phyloP scores from a whole-genome alignment of 2,329 filamentous ascomycete genomes.

The Penicillium sclerotiorum region DNA sequence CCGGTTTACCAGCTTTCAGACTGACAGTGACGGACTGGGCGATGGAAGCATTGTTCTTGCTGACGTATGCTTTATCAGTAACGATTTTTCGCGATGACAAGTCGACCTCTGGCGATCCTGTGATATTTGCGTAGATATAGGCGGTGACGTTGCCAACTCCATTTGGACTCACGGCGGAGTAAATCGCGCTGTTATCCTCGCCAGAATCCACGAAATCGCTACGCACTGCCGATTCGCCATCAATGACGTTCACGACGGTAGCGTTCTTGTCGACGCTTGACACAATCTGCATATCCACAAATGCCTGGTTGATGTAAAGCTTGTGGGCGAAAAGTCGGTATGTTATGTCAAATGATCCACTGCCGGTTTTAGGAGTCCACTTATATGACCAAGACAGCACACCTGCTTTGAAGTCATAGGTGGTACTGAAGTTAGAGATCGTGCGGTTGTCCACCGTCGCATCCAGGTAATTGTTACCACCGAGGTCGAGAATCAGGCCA shows the following conservation, averaged over 20 bases:
- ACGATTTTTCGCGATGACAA: conserved; percentile 48
- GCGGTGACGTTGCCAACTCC: conserved; percentile 66
- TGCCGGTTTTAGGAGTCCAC: conserved; percentile 60
- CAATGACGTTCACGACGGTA: conserved; percentile 67
- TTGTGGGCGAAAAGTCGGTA: conserved; percentile 70
- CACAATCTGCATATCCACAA: conserved; percentile 62
- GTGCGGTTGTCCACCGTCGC: conserved; percentile 61
- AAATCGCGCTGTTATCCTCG: conserved; percentile 60
- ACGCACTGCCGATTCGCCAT: conserved; percentile 69
- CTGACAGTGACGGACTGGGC: conserved; percentile 61
- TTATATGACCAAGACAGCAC: conserved; percentile 66
- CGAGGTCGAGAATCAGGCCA: conserved; percentile 60
- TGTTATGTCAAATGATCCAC: conserved; percentile 58
- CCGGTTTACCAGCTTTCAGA: conserved; percentile 56
- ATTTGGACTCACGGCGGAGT: conserved; percentile 64
- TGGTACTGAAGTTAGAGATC: conserved; percentile 63
- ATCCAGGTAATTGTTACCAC: conserved; percentile 58
- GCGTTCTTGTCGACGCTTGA: conserved; percentile 57
- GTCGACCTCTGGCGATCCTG: conserved; percentile 43
- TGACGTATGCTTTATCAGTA: conserved; percentile 52
- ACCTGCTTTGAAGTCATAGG: conserved; percentile 65
- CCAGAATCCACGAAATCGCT: conserved; percentile 62
- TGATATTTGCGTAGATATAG: conserved; percentile 55
- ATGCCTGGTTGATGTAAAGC: conserved; percentile 62
- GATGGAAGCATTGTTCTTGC: conserved; percentile 64